These are phyloP conservation scores for Magnaporthiopsis incrustans DNA, from an alignment of 2,329 filamentous ascomycete species.

Conservation along the genomic window DNA sequence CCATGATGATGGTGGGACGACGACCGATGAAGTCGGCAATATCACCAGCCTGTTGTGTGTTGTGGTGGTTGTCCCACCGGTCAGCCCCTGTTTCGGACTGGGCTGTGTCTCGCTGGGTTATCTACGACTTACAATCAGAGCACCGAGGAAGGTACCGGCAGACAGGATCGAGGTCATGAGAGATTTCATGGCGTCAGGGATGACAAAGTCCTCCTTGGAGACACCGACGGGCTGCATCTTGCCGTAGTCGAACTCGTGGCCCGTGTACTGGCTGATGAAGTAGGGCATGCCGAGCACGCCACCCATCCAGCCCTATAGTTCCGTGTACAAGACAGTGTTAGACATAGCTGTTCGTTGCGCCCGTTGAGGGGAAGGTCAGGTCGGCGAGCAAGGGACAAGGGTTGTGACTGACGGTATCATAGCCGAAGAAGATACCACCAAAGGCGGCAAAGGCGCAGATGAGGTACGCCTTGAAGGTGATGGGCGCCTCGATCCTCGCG, in stretches of 20 bases:
- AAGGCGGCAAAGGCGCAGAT: slow-evolving; percentile 65
- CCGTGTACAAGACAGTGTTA: neutral
- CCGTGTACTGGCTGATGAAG: slow-evolving; percentile 33
- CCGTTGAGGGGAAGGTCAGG: too few species aligned
- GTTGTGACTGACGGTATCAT: slow-evolving; percentile 44
- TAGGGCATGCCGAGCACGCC: slow-evolving; percentile 46
- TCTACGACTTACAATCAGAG: slow-evolving; percentile 40
- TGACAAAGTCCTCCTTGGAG: neutral
- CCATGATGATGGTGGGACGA: slow-evolving; percentile 62
- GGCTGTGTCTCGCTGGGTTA: neutral
- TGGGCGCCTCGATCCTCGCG: slow-evolving; percentile 56
- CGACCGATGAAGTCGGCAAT: slow-evolving; percentile 68
- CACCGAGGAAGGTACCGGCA: slow-evolving; percentile 69
- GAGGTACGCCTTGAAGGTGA: slow-evolving; percentile 60
- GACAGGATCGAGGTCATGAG: slow-evolving; percentile 71
- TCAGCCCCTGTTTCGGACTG: neutral
- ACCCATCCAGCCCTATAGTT: slow-evolving; percentile 55
- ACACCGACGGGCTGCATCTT: neutral
- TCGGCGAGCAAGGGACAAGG: neutral
- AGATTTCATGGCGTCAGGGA: slow-evolving; percentile 29
- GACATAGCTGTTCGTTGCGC: neutral
- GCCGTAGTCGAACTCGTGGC: slow-evolving; percentile 3
- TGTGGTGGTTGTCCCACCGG: neutral
- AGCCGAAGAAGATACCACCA: slow-evolving; percentile 70
- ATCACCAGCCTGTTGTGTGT: slow-evolving; percentile 49